Conservation (phyloP, 2,329 filamentous ascomycete species). For the Fusarium cicatricum region DNA sequence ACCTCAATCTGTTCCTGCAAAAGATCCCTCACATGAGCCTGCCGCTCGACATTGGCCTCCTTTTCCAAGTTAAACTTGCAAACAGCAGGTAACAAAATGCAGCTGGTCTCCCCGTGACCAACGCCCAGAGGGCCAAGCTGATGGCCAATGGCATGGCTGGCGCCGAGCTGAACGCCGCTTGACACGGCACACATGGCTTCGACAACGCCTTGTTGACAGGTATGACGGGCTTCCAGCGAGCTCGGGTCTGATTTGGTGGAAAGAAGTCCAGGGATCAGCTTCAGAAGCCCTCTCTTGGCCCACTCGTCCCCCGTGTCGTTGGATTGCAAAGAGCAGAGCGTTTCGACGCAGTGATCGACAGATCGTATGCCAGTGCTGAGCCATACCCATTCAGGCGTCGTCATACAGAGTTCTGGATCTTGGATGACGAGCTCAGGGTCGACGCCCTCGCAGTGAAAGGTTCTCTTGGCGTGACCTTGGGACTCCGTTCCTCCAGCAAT, state of each 20-base stretch:
- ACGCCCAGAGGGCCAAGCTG: conserved; percentile 64
- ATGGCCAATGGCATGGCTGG: conserved; percentile 62
- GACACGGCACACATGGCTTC: conserved; percentile 60
- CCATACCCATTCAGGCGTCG: conserved; percentile 63
- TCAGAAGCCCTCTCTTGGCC: background rate
- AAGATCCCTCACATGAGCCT: conserved; percentile 28
- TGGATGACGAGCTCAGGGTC: conserved; percentile 63
- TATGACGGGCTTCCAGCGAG: conserved; percentile 53
- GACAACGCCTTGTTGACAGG: conserved; percentile 60
- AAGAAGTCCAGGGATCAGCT: conserved; percentile 12
- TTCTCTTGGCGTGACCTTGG: conserved; percentile 38
- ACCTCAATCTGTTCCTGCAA: conserved; percentile 20
- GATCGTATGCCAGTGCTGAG: conserved; percentile 64
- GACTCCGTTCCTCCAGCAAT: conserved; percentile 43
- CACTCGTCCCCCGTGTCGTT: conserved; percentile 42
- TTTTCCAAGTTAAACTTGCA: conserved; percentile 60
- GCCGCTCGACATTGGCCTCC: conserved; percentile 43
- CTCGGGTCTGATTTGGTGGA: conserved; percentile 29
- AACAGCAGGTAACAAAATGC: conserved; percentile 58
- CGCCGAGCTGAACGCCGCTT: conserved; percentile 54
- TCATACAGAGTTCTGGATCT: conserved; percentile 59
- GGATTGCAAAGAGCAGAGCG: conserved; percentile 55
- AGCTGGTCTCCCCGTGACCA: conserved; percentile 63
- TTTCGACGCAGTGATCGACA: conserved; percentile 67
- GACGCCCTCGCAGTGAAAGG: conserved; percentile 46